Base-by-base conservation (phyloP, 106 monocot species). In the Allium sativum region DNA sequence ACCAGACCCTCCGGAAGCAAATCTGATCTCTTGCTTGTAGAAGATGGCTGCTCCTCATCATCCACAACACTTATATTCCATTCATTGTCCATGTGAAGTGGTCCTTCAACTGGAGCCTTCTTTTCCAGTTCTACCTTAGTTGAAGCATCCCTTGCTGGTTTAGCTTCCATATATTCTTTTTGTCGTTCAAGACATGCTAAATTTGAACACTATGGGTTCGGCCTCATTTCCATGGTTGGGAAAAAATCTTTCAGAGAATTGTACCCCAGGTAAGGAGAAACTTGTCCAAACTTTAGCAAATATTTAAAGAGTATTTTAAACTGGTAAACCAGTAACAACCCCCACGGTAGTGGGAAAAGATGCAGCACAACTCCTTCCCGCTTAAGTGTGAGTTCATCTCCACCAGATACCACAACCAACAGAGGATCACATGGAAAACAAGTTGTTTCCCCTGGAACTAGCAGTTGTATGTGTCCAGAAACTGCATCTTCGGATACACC, bases 281-380 rank as follows among this genome's bases (percentile, higher is more conserved):
- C 95, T 68, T 82, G 74, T 58, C 95, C 95, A 74, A 96, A 96
- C 40, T 90, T 96, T 66, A 96, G 70, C 44, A 96, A 73, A 56
- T 77, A 87, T 68, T 96, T 96, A 9, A 96, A n/a, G 82, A 11
- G 90, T 50, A 72, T 96, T 96, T 77, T 96, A 90, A 79, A 96
- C 90, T 9, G 90, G 69, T 18, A 96, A 79, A 71, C 95, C 95
- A 72, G 95, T 87, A 64, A 96, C 77, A 59, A 96, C 90, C 0
- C 95, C 95, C 95, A 96, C 90, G 22, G 90, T 96, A 43, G 95
- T 96, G 56, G 95, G 95, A 53, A 96, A 78, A 72, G 95, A 96
- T 58, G 95, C 95, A 69, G 95, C 95, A 66, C 95, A 96, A 96
- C 95, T 15, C 95, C 95, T 71, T 96, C 95, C 58, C 95, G 76